A percentile compares a stretch with the other conserved stretches of the same genome.
phyloP scores from a whole-genome alignment of 2,329 filamentous ascomycete species.

The Botrytis fragariae region DNA sequence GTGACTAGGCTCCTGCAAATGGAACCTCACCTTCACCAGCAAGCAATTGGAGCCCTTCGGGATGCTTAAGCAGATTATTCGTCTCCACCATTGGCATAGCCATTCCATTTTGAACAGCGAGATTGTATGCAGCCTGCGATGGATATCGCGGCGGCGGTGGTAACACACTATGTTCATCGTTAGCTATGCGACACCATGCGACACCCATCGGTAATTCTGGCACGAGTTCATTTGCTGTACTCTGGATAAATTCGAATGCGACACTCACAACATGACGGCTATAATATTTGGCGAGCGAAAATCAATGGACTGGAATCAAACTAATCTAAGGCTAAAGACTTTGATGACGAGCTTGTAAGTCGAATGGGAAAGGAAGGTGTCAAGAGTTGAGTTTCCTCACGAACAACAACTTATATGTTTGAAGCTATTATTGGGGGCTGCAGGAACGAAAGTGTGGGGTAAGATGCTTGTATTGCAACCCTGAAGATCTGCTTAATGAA shows the following conservation, averaged over 20 bases:
- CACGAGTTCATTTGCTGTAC: slow-evolving; percentile 10
- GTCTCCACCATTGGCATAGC: slow-evolving; percentile 82
- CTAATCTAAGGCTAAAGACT: not conserved
- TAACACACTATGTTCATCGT: slow-evolving; percentile 56
- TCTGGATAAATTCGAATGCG: slow-evolving; percentile 17
- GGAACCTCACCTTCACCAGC: slow-evolving; percentile 75
- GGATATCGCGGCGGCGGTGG: slow-evolving; percentile 84
- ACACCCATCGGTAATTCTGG: slow-evolving; percentile 29
- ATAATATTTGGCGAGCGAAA: not conserved
- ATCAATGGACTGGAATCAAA: not conserved
- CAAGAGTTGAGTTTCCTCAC: not conserved
- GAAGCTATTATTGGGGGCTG: slow-evolving; percentile 15
- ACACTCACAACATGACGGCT: slow-evolving; percentile 21
- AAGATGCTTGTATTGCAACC: slow-evolving; percentile 20
- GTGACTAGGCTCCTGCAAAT: not conserved
- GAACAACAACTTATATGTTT: not conserved
- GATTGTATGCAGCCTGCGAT: slow-evolving; percentile 68
- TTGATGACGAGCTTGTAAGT: not conserved
- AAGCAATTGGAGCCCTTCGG: slow-evolving; percentile 81
- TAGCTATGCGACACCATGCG: slow-evolving; percentile 13
- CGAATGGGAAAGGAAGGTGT: not conserved
- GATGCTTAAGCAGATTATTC: slow-evolving; percentile 82
- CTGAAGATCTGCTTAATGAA: not conserved
- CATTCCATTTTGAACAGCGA: slow-evolving; percentile 65
- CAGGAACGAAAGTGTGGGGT: slow-evolving; percentile 31